Percentiles rank a stretch among this genome's conserved stretches.
phyloP scores from a whole-genome alignment of 2,329 filamentous ascomycete species.

The Fusarium sublunatum region DNA sequence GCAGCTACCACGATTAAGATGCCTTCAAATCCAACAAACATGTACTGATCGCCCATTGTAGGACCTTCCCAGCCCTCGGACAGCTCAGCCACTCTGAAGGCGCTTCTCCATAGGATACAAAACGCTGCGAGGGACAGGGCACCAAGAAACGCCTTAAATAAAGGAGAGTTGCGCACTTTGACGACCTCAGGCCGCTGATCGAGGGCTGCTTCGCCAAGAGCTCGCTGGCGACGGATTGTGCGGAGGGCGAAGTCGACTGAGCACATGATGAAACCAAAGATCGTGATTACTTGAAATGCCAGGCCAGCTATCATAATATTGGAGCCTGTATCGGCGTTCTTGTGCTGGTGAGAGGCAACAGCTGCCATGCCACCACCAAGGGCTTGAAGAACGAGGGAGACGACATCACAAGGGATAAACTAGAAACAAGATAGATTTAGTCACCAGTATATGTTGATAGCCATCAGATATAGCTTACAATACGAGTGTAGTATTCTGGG shows the following conservation, averaged over 20 bases:
- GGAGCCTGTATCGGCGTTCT: slow-evolving; percentile 56
- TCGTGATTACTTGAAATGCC: slow-evolving; percentile 68
- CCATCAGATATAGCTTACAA: slow-evolving; percentile 51
- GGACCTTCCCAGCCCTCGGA: slow-evolving; percentile 70
- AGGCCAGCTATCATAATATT: slow-evolving; percentile 75
- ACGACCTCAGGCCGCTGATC: slow-evolving; percentile 53
- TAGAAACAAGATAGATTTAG: slow-evolving; percentile 29
- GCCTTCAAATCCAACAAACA: slow-evolving; percentile 70
- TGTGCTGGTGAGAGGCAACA: slow-evolving; percentile 53
- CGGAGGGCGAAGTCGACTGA: slow-evolving; percentile 62
- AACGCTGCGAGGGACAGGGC: slow-evolving; percentile 68
- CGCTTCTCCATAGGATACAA: slow-evolving; percentile 71
- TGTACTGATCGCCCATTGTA: slow-evolving; percentile 65
- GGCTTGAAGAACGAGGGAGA: slow-evolving; percentile 70
- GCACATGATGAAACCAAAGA: slow-evolving; percentile 64
- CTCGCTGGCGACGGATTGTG: slow-evolving; percentile 51
- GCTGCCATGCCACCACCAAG: slow-evolving; percentile 68
- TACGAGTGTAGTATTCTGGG: slow-evolving; percentile 61
- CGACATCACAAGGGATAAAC: slow-evolving; percentile 73
- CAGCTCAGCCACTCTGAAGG: slow-evolving; percentile 75
- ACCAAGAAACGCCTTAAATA: slow-evolving; percentile 66
- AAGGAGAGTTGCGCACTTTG: slow-evolving; percentile 53
- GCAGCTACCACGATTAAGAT: slow-evolving; percentile 62
- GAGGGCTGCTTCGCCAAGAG: slow-evolving; percentile 51
- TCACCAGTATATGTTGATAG: neutral